phyloP scores from a whole-genome alignment of 257 asterid genomes.

The Voacanga thouarsii region DNA sequence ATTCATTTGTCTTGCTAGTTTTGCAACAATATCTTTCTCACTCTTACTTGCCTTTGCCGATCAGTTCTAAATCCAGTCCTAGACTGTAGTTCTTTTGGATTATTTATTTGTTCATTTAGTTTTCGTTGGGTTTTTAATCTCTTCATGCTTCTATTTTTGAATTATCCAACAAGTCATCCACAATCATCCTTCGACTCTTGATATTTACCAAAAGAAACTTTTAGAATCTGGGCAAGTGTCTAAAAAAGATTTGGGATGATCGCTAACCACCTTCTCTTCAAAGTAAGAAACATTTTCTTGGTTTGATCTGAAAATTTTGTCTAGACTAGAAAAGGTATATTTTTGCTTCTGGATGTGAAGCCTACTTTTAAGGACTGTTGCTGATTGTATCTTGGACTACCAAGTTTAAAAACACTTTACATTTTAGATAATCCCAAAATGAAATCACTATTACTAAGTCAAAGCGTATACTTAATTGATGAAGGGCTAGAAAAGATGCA shows the following conservation, averaged over 20 bases:
- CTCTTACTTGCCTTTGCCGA: background rate
- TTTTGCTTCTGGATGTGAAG: background rate
- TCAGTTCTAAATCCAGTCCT: background rate
- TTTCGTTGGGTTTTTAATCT: background rate
- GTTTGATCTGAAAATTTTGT: background rate
- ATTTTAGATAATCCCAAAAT: background rate
- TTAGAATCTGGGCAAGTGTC: slow-evolving; percentile 64
- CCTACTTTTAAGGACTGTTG: background rate
- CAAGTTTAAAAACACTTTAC: background rate
- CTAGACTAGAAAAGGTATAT: background rate
- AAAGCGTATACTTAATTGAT: background rate
- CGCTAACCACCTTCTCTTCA: slow-evolving; percentile 92
- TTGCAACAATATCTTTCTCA: background rate
- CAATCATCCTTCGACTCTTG: slow-evolving; percentile 82
- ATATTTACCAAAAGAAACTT: slow-evolving; percentile 79
- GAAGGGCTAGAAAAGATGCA: background rate
- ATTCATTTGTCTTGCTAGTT: slow-evolving; percentile 3
- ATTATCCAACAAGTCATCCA: slow-evolving; percentile 63
- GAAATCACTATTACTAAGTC: background rate
- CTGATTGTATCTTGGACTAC: background rate
- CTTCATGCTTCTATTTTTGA: slow-evolving; percentile 18
- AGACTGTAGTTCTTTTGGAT: background rate
- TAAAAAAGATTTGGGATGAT: slow-evolving; percentile 89
- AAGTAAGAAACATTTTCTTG: slow-evolving; percentile 39
- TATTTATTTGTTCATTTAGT: slow-evolving; percentile 7